Base-by-base conservation (phyloP, 768 basidiomycete species). In the Amanita jacksonii region DNA sequence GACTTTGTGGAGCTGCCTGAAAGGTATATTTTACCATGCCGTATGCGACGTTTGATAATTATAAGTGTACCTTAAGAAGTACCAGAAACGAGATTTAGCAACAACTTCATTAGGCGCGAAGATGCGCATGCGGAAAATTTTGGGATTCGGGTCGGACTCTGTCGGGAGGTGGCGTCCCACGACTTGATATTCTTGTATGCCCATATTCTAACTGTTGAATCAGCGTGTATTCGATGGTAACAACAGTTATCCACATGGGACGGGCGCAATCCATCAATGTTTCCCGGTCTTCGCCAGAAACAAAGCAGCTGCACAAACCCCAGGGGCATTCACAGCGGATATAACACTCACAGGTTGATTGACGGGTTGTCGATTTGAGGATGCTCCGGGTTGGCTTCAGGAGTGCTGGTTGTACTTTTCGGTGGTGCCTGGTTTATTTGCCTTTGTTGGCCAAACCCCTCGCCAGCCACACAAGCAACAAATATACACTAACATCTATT, bases 11-110 rank as follows among this genome's bases (percentile, higher is more conserved):
- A 98, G 68, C 69, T 97, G 86, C 66, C 93, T 87, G 37, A 5
- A 22, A 8, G 41, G 15, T 8, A 25, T 25, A 3, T 35, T 30
- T 18, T 15, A 12, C 8, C 20, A 7, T 32, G 8, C 10, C 20
- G 9, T 33, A 33, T 6, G 38, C 8, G 6, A 8, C 4, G 10
- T 23, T 9, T 12, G 41, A 9, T 5, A 34, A n/a, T 15, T 44
- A 8, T 5, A 2, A 9, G 50, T 79, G 55, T 51, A 85, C 85
- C 85, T 81, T 49, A 99, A 74, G 81, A 94, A 99, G 73, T 97
- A 97, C 94, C 96, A 98, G 85, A 96, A 99, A 48, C 94, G 83
- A 40, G 90, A 94, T 74, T 99, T 98, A 57, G 96, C 94, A 58
- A 99, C 91, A 53, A 97, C 92, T 51, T 96, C 90, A 64, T 97